These are phyloP conservation scores for Scolecobasidium constrictum DNA, from an alignment of 2,329 filamentous ascomycete species.

Conservation along the genomic window DNA sequence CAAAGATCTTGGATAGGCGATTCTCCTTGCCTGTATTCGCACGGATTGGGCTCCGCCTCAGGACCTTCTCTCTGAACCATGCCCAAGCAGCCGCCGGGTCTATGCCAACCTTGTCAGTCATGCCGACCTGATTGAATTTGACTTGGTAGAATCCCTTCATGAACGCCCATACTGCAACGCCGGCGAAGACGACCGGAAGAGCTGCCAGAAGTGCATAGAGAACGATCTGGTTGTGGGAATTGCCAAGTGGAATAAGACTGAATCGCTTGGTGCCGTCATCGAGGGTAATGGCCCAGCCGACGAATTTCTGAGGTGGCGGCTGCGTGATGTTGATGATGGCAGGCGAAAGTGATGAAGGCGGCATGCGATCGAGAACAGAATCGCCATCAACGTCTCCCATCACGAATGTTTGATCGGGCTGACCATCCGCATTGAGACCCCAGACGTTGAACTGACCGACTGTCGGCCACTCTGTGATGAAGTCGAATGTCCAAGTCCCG, in stretches of 20 bases:
- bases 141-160: conserved; percentile 52
- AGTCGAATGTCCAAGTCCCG: conserved; percentile 47
- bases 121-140: conserved; percentile 50
- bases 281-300: conserved; percentile 45
- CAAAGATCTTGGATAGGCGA: background rate
- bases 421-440: conserved; percentile 53
- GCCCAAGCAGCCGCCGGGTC: too few species aligned
- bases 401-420: conserved; percentile 48
- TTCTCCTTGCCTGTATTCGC: background rate
- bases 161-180: conserved; percentile 43
- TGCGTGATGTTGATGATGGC: conserved; percentile 50
- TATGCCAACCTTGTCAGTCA: too few species aligned
- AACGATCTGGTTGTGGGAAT: conserved; percentile 40
- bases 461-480: conserved; percentile 54
- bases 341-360: conserved; percentile 45
- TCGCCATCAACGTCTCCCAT: conserved; percentile 53
- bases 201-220: conserved; percentile 44
- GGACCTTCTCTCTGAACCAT: too few species aligned
- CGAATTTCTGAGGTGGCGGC: conserved; percentile 41
- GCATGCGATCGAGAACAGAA: conserved; percentile 49
- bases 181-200: conserved; percentile 41
- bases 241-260: conserved; percentile 42
- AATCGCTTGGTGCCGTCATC: conserved; percentile 45
- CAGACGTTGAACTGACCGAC: conserved; percentile 53
- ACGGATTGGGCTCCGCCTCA: too few species aligned